Evolutionary conservation across 768 basidiomycete species (phyloP), one percentile per base, ranked within the genome.

Genomic region (Termitomyces heimii): DNA sequence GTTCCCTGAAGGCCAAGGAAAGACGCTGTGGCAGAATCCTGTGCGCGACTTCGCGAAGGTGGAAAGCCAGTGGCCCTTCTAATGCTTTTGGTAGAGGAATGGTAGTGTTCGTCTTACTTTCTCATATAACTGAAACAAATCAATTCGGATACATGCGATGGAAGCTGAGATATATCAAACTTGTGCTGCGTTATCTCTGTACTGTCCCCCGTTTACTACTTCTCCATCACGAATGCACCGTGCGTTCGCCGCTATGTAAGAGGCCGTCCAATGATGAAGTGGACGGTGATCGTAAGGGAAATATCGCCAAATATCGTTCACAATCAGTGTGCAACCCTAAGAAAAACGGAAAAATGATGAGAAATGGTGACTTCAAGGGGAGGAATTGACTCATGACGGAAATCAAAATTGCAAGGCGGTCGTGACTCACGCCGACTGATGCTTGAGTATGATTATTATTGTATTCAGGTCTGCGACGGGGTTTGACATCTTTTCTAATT

Each of bases 1-100:
- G 90, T 95, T 94, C 82, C 88, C 89, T 0, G 93, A 96, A 57
- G 81, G 74, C 10, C 82, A 88, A 44, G 92, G 91, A 16, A 75
- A 78, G 65, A 92, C 92, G 70, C 90, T 89, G 4, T 92, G 89
- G 90, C 56, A 77, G 80, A 84, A 78, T 57, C 86, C 89, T 1
- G 82, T 85, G 80, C 69, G 64, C 31, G 84, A 87, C 59, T 91
- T 91, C 63, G 81, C 82, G 20, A 66, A 73, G 26, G 76, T 75
- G 14, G 74, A 84, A 65, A 67, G 67, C 3, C 75, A 79, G 51
- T 94, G 92, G 92, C 80, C 85, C 89, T 3, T 68, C 75, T 6
- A 79, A 75, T 50, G 75, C 82, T 10, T 77, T 82, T 57, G 77
- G 82, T 50, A 77, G 87, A 31, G 85, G 86, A 2, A 81, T 94